Base-by-base conservation (phyloP, 306 rosid genomes). In the Begonia fuchsioides region DNA sequence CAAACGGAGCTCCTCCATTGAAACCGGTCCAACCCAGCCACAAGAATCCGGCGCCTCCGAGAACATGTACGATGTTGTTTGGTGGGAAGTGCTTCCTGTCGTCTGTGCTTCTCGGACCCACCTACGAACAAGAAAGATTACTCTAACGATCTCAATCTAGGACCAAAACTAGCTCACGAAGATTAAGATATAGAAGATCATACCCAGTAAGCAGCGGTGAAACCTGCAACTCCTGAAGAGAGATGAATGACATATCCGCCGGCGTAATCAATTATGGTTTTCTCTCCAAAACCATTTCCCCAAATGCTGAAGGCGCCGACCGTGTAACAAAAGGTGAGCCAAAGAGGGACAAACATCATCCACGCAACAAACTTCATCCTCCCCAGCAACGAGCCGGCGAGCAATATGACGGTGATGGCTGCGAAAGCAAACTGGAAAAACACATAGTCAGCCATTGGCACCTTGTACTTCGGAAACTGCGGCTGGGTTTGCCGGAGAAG, bases 11-110 rank as follows among this genome's bases (percentile, higher is more conserved):
- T 48, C 94, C 92, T 18, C 94, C 94, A 19, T 84, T 84, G 77
- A 84, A 84, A 17, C 86, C 86, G 13, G 81, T 65, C 94, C 94
- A 84, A 5, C 86, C 86, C 51, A 84, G 47, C 94, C 92, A 84
- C 39, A 84, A 48, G 52, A 84, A 80, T 55, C 94, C 90, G 38
- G 86, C 86, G 11, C 94, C 90, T 44, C 73, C 83, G 44, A 84
- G 67, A 78, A 80, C 59, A 69, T 74, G 86, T 50, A 72, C 71
- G 55, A 84, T 80, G 73, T 84, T 80, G 68, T 84, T 84, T 19
- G 86, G 94, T 13, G 83, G 81, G 35, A 84, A 80, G 56, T 68
- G 64, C 53, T 77, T 65, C 52, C 86, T 75, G 74, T 80, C 94
- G 2, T 60, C 44, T 19, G 81, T 49, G 59, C 19, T 74, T 63